Evolutionary conservation across 305 asterid genomes (phyloP).

Genomic region (Fraxinus paxiana): DNA sequence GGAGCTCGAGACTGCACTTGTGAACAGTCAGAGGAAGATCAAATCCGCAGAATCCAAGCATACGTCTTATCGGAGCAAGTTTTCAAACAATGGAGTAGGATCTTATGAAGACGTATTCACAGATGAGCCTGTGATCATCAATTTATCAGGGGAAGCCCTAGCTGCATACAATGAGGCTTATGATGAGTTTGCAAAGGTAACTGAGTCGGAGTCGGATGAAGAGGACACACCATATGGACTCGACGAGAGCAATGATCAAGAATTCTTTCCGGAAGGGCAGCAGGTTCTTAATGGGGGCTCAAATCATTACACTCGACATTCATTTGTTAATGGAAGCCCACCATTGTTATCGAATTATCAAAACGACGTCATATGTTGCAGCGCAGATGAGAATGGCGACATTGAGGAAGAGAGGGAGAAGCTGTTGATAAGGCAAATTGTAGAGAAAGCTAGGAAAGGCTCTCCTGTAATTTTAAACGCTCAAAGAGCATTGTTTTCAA

Average conservation of each 20-base stretch:
- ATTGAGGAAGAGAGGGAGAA: constrained; percentile 69
- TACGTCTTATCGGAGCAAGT: constrained; percentile 26
- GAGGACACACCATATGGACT: constrained; percentile 28
- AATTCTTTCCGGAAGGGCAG: constrained; percentile 17
- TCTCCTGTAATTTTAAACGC: constrained; percentile 82
- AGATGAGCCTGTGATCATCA: constrained; percentile 58
- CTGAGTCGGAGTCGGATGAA: constrained; percentile 61
- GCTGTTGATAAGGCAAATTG: constrained; percentile 68
- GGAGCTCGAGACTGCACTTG: constrained; percentile 76
- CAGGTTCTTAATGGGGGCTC: constrained; percentile 19
- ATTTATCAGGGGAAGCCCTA: constrained; percentile 60
- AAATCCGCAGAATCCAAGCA: constrained; percentile 34
- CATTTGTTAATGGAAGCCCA: neutral
- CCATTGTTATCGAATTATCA: neutral
- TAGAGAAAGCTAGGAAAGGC: constrained; percentile 77
- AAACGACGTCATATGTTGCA: constrained; percentile 9
- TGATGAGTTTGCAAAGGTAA: constrained; percentile 43
- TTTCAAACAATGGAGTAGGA: constrained; percentile 23
- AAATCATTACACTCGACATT: constrained; percentile 9
- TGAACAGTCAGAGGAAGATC: constrained; percentile 51
- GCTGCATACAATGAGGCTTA: constrained; percentile 56
- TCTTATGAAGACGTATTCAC: constrained; percentile 17
- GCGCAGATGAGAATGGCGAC: constrained; percentile 26
- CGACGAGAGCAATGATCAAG: constrained; percentile 20
- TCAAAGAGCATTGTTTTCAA: constrained; percentile 53